These are phyloP conservation scores for Trichophaea hybrida DNA, from an alignment of 2,329 filamentous ascomycete genomes.

Conservation along the genomic window DNA sequence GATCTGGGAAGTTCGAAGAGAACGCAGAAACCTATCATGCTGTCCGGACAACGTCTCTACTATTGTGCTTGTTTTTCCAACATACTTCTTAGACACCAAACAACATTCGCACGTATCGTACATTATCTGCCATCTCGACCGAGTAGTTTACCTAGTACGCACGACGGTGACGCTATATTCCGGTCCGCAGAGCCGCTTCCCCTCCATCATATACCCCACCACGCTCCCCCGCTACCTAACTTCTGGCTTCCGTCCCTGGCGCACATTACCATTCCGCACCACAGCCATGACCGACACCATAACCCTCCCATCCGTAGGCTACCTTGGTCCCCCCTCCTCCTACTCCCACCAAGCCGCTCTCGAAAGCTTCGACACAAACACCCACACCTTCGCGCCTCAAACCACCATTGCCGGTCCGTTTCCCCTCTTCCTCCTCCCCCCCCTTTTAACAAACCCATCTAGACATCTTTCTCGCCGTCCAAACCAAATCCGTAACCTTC, in stretches of 20 bases:
- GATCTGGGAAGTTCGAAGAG: no score
- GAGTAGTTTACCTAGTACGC: no score
- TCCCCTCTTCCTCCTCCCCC: background rate
- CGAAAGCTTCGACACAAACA: conserved; percentile 34
- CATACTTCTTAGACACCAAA: no score
- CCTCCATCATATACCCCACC: background rate
- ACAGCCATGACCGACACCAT: background rate
- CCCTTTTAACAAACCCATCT: conserved; percentile 28
- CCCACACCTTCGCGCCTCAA: conserved; percentile 33
- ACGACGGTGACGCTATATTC: background rate
- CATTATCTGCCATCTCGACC: no score
- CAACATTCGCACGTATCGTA: no score
- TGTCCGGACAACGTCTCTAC: no score
- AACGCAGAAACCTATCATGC: no score
- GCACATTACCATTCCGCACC: background rate
- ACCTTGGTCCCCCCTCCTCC: conserved; percentile 49
- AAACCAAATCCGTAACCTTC: conserved; percentile 46
- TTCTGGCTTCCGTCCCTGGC: background rate
- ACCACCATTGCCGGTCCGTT: conserved; percentile 34
- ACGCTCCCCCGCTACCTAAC: background rate
- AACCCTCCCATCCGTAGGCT: conserved; percentile 35
- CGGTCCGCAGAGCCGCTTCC: background rate
- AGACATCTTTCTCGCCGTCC: conserved; percentile 69
- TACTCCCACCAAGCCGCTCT: conserved; percentile 55
- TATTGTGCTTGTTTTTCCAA: no score